Conservation (phyloP, 148 eudicot genomes). For the Cornus kousa region DNA sequence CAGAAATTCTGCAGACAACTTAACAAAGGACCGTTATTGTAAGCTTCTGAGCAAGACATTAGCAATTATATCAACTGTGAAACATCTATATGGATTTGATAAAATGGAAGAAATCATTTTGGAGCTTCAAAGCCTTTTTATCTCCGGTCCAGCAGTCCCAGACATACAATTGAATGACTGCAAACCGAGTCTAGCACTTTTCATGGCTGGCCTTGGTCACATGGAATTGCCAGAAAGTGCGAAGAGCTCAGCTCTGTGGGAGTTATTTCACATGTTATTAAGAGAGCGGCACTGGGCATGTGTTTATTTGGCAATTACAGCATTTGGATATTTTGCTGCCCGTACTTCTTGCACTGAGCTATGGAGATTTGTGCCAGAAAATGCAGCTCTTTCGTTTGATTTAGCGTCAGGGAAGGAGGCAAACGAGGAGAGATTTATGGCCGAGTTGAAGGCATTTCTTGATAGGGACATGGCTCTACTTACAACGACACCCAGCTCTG, state of each 20-base stretch:
- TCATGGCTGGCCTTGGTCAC: slow-evolving; percentile 76
- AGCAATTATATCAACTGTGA: slow-evolving; percentile 51
- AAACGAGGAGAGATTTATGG: slow-evolving; percentile 70
- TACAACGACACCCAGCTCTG: slow-evolving; percentile 32
- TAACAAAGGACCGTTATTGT: slow-evolving; percentile 43
- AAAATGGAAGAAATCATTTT: slow-evolving; percentile 68
- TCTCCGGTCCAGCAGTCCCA: slow-evolving; percentile 33
- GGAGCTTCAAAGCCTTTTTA: slow-evolving; percentile 68
- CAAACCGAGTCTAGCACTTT: slow-evolving; percentile 71
- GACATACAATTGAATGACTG: slow-evolving; percentile 51
- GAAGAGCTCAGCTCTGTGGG: slow-evolving; percentile 58
- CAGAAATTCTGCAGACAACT: slow-evolving; percentile 33
- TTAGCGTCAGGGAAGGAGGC: slow-evolving; percentile 48
- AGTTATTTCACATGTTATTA: slow-evolving; percentile 72
- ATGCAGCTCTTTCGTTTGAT: slow-evolving; percentile 90
- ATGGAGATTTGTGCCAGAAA: slow-evolving; percentile 86
- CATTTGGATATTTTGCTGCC: slow-evolving; percentile 89
- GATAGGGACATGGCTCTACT: slow-evolving; percentile 71
- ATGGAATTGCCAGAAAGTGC: slow-evolving; percentile 49
- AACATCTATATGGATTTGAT: slow-evolving; percentile 55
- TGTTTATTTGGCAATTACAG: slow-evolving; percentile 60
- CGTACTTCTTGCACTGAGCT: slow-evolving; percentile 73
- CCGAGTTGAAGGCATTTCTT: slow-evolving; percentile 71
- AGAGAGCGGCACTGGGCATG: slow-evolving; percentile 91
- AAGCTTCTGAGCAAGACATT: slow-evolving; percentile 63